Evolutionary conservation across 768 basidiomycete species (phyloP).

Genomic region (Tulasnella sp.): DNA sequence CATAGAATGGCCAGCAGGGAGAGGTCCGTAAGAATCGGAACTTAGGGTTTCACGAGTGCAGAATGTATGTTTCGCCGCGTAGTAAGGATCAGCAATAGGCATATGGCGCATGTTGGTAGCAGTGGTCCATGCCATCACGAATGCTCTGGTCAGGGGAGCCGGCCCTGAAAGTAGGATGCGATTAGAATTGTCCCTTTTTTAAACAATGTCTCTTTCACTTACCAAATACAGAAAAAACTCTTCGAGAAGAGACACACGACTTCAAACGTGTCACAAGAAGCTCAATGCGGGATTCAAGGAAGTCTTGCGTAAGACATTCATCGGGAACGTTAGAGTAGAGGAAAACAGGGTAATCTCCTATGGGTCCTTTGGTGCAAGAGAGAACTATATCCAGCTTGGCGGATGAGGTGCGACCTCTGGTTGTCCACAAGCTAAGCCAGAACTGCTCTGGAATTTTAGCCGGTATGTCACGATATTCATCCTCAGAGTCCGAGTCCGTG

Average conservation of each 20-base stretch:
- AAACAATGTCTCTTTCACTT: neutral
- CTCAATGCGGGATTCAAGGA: slow-evolving; percentile 31
- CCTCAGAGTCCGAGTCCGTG: slow-evolving; percentile 8
- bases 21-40: slow-evolving; percentile 8
- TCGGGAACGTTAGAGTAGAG: slow-evolving; percentile 33
- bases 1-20: slow-evolving; percentile 30
- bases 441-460: slow-evolving; percentile 8
- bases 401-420: slow-evolving; percentile 11
- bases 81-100: slow-evolving; percentile 37
- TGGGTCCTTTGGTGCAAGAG: slow-evolving; percentile 41
- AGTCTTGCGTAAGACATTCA: slow-evolving; percentile 27
- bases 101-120: slow-evolving; percentile 35
- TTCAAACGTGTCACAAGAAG: slow-evolving; percentile 33
- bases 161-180: slow-evolving; percentile 23
- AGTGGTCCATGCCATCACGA: slow-evolving; percentile 38
- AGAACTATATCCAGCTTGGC: slow-evolving; percentile 29
- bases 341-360: slow-evolving; percentile 56
- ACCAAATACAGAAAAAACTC: slow-evolving; percentile 47
- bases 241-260: slow-evolving; percentile 22
- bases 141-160: slow-evolving; percentile 33
- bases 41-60: slow-evolving; percentile 37
- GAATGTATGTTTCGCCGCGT: slow-evolving; percentile 44
- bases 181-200: neutral
- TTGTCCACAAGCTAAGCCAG: slow-evolving; percentile 12
- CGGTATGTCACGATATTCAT: no score